Conservation (phyloP, 78 protist genomes). For the Polysphondylium violaceum region DNA sequence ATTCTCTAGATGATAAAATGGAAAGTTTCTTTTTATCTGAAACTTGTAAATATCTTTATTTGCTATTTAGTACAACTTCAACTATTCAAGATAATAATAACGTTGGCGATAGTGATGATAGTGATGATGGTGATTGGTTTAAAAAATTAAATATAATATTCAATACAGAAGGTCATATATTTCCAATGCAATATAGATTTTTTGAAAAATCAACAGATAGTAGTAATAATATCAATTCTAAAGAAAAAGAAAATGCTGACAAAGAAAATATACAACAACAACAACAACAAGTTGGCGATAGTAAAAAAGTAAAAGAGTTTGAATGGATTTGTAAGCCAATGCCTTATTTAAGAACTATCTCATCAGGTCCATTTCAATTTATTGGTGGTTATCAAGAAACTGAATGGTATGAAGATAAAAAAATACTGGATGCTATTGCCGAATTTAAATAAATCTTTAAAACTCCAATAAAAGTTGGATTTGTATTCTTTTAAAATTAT, state of each 20-base stretch:
- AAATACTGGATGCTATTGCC: constrained; percentile 25
- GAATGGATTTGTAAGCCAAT: constrained; percentile 40
- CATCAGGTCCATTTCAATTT: constrained; percentile 56
- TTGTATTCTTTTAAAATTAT: too few relatives aligned
- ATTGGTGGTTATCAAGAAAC: constrained; percentile 3
- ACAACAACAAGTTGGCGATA: constrained; percentile 1
- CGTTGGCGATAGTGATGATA: background rate
- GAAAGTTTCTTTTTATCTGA: constrained; percentile 95
- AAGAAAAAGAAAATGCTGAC: background rate
- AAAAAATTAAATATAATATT: constrained; percentile 35
- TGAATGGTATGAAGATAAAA: constrained; percentile 60
- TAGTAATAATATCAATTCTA: background rate
- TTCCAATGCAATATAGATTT: constrained; percentile 58
- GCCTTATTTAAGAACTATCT: constrained; percentile 47
- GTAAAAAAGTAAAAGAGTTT: constrained; percentile 2
- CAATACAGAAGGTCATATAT: constrained; percentile 87
- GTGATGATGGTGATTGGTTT: background rate
- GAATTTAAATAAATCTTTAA: too few relatives aligned
- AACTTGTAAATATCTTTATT: constrained; percentile 94
- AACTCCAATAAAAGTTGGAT: too few relatives aligned
- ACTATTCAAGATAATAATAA: constrained; percentile 8
- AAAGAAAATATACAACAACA: background rate
- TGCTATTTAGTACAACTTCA: constrained; percentile 89
- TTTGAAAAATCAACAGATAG: constrained; percentile 3
- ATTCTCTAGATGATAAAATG: constrained; percentile 86